phyloP scores from a whole-genome alignment of 768 basidiomycete genomes.

The Macrolepiota dolichaula region DNA sequence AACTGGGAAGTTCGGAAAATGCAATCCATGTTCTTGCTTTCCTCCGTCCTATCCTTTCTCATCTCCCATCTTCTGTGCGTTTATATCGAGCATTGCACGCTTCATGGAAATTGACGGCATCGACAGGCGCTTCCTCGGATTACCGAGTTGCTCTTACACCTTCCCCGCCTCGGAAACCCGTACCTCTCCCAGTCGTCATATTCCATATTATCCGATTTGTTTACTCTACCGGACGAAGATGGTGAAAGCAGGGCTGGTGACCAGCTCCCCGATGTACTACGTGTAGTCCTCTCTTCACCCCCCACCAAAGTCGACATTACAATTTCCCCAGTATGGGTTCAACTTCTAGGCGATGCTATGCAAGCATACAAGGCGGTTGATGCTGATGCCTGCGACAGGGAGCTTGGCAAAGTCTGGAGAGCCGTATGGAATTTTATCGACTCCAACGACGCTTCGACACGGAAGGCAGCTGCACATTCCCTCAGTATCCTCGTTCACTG shows the following conservation, averaged over 20 bases:
- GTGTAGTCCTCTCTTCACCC: constrained; percentile 63
- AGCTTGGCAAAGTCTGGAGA: constrained; percentile 70
- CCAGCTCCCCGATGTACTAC: constrained; percentile 60
- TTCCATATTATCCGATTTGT: constrained; percentile 79
- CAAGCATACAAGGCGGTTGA: constrained; percentile 56
- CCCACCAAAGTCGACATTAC: constrained; percentile 68
- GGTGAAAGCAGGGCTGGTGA: constrained; percentile 44
- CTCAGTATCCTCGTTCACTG: constrained; percentile 66
- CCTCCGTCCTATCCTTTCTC: constrained; percentile 56
- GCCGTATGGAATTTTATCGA: constrained; percentile 77
- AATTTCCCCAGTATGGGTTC: constrained; percentile 75
- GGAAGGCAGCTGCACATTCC: constrained; percentile 62
- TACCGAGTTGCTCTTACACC: constrained; percentile 66
- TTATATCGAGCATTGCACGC: constrained; percentile 9
- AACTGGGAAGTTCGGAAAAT: constrained; percentile 58
- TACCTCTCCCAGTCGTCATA: constrained; percentile 90
- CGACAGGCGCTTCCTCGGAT: constrained; percentile 68
- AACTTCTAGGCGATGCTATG: constrained; percentile 71
- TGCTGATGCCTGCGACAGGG: constrained; percentile 44
- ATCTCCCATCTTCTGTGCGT: constrained; percentile 71
- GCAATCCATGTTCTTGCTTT: constrained; percentile 78
- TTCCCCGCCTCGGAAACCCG: constrained; percentile 84
- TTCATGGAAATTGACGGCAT: not conserved
- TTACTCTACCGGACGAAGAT: constrained; percentile 51
- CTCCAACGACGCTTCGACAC: constrained; percentile 54